Evolutionary conservation across 345 rosid genomes (phyloP), one percentile per base, ranked within the genome.

Genomic region (Geranium brycei): DNA sequence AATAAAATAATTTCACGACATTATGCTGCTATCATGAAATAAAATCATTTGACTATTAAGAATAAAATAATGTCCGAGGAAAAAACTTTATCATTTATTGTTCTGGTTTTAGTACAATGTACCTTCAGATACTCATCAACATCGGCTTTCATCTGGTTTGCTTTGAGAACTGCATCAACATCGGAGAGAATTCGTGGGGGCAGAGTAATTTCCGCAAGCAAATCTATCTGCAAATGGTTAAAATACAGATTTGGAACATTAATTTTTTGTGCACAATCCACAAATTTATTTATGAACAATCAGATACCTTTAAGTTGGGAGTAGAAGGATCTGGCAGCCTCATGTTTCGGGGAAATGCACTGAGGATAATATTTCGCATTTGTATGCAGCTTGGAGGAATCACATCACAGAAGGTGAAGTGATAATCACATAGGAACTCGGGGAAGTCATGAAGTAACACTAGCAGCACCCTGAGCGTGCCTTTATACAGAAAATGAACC

Each of bases 331-430:
- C 99, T 0, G 97, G 97, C 58, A 93, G 86, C 87, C 96, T 88
- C 99, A 90, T 90, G 79, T 83, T 90, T 66, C 83, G 85, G 1
- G 99, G 99, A 71, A 90, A 93, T 38, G 96, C 95, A 75, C 97
- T 88, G 51, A 93, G 95, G 66, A 93, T 84, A 59, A 93, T 88
- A 72, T 93, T 91, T 31, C 99, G 92, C 96, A 93, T 88, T 74
- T 93, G 99, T 71, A 93, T 87, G 85, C 97, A 93, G 77, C 96
- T 93, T 58, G 97, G 89, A 70, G 99, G 99, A 74, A 93, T 90
- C 79, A 93, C 95, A 76, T 93, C 96, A 76, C 97, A 93, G 74
- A 90, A 93, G 32, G 91, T 85, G 77, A 93, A 88, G 83, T 93
- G 97, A 82, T 84, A 93, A 78, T 87, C 97, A 66, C 99, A 93